A percentile compares a stretch with the other conserved stretches of the same genome.
Conservation (phyloP, 2,329 filamentous ascomycete genomes). For the Diaporthe ampelina region DNA sequence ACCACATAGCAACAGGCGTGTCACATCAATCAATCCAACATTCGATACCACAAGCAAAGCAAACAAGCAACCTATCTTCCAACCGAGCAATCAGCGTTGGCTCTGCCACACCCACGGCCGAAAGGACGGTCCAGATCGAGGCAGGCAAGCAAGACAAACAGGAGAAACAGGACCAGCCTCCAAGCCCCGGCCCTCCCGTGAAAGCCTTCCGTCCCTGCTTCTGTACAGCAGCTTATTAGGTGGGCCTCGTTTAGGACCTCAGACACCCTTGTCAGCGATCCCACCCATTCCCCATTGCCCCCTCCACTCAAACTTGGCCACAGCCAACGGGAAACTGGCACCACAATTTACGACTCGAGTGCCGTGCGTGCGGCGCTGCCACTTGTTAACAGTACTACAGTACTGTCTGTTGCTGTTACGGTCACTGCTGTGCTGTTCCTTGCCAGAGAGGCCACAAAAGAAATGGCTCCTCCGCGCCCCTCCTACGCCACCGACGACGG, state of each 20-base stretch:
- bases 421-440: conserved; percentile 22
- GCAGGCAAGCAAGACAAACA: neutral
- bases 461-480: conserved; percentile 70
- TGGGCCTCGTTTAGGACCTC: conserved; percentile 33
- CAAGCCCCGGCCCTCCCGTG: neutral
- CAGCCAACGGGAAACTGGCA: conserved; percentile 35
- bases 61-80: neutral
- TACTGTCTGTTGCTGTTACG: conserved; percentile 25
- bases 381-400: conserved; percentile 35
- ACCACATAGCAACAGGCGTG: neutral
- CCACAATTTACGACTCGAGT: conserved; percentile 33
- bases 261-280: conserved; percentile 40
- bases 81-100: neutral
- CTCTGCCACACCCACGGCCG: conserved; percentile 7
- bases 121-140: neutral
- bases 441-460: conserved; percentile 24
- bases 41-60: neutral
- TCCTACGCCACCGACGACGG: conserved; percentile 71
- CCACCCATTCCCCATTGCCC: conserved; percentile 31
- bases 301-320: conserved; percentile 35
- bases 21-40: neutral
- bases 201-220: conserved; percentile 22
- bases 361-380: conserved; percentile 25
- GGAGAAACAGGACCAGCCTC: conserved; percentile 9
- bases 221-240: conserved; percentile 37